A percentile compares a stretch with the other conserved stretches of the same genome.
These are phyloP conservation scores for Tetrapisispora arboricola DNA, from an alignment of 805 yeast species.

Conservation along the genomic window DNA sequence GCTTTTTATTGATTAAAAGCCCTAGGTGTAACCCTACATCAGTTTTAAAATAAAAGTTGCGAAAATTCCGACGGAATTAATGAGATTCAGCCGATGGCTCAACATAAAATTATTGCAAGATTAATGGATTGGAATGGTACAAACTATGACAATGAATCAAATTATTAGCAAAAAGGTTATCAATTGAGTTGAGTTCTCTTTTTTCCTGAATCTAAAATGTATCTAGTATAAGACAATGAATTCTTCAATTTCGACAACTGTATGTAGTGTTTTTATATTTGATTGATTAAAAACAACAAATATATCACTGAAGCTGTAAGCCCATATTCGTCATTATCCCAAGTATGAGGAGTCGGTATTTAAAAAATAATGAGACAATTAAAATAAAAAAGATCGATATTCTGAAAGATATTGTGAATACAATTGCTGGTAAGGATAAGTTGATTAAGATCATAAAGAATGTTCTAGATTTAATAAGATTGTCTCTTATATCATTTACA, in stretches of 20 bases:
- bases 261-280: too few relatives aligned
- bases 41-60: not conserved
- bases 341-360: not conserved
- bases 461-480: conserved; percentile 40
- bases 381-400: conserved; percentile 31
- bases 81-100: not conserved
- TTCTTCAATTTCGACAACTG: too few relatives aligned
- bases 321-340: too few relatives aligned
- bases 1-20: not conserved
- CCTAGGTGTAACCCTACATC: not conserved
- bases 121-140: too few relatives aligned
- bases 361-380: not conserved
- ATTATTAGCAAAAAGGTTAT: too few relatives aligned
- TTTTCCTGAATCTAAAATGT: too few relatives aligned
- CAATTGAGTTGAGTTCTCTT: too few relatives aligned
- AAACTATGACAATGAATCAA: too few relatives aligned
- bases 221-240: too few relatives aligned
- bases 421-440: conserved; percentile 61
- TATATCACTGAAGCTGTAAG: too few relatives aligned
- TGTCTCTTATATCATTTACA: conserved; percentile 36
- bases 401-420: conserved; percentile 42
- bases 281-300: too few relatives aligned
- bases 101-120: too few relatives aligned
- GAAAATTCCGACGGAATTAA: conserved; percentile 1
- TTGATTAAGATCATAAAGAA: conserved; percentile 56